phyloP scores from a whole-genome alignment of 148 eudicot species.

The Silene conica region DNA sequence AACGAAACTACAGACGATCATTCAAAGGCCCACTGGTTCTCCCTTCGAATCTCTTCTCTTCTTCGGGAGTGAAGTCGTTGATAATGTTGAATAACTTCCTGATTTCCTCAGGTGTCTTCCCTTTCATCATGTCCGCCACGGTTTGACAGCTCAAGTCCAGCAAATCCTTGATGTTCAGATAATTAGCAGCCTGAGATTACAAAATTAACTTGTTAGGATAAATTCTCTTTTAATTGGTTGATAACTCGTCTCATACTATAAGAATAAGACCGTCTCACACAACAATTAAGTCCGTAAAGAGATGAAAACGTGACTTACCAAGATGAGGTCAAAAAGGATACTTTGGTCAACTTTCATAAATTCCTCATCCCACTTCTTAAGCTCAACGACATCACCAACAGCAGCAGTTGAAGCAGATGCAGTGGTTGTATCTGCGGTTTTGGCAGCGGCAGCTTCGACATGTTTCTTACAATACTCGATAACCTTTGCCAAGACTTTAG shows the following conservation, averaged over 20 bases:
- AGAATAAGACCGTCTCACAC: too few relatives aligned
- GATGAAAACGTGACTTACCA: conserved; percentile 26
- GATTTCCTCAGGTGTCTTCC: too few relatives aligned
- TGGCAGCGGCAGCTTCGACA: conserved; percentile 23
- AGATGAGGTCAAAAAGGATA: conserved; percentile 51
- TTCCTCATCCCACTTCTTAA: conserved; percentile 43
- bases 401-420: conserved; percentile 11
- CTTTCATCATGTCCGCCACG: too few relatives aligned
- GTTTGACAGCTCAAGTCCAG: conserved; percentile 30
- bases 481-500: conserved; percentile 21
- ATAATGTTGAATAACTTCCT: conserved; percentile 40
- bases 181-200: conserved; percentile 49
- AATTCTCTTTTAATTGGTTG: too few relatives aligned
- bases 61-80: conserved; percentile 56
- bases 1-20: conserved; percentile 8
- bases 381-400: conserved; percentile 6
- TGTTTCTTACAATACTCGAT: conserved; percentile 34
- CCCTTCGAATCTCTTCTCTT: conserved; percentile 57
- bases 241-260: too few relatives aligned
- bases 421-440: background rate
- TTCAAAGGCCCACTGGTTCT: conserved; percentile 68
- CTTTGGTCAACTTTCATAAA: conserved; percentile 49
- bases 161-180: conserved; percentile 53
- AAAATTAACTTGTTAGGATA: background rate
- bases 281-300: too few relatives aligned